A percentile compares a stretch with the other conserved stretches of the same genome.
phyloP scores from a whole-genome alignment of 306 rosid species.

The Fragaria vesca region DNA sequence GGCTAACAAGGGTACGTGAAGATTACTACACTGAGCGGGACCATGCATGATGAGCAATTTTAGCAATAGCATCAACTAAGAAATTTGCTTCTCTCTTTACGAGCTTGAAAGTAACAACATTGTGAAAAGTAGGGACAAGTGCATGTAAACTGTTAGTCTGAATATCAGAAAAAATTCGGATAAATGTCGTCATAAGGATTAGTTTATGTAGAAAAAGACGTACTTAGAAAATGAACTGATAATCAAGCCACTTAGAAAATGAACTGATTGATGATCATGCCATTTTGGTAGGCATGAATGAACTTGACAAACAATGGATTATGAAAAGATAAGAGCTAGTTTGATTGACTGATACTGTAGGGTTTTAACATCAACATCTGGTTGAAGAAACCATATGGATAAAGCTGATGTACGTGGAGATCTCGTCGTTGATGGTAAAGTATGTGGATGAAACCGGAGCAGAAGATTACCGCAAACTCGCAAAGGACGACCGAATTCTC shows the following conservation, averaged over 20 bases:
- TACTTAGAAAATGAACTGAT: background rate
- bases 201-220: background rate
- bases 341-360: background rate
- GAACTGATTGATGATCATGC: background rate
- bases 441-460: background rate
- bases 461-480: background rate
- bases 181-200: background rate
- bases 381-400: conserved; percentile 5
- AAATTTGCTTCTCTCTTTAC: too few relatives aligned
- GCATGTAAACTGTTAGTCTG: too few relatives aligned
- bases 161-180: background rate
- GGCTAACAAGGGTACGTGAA: too few relatives aligned
- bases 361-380: background rate
- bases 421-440: background rate
- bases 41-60: too few relatives aligned
- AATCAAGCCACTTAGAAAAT: background rate
- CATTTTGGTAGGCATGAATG: background rate
- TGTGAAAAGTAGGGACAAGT: too few relatives aligned
- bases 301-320: background rate
- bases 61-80: too few relatives aligned
- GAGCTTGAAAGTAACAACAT: too few relatives aligned
- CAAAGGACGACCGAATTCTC: background rate
- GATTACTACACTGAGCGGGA: too few relatives aligned
- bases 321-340: background rate
- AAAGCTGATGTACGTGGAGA: conserved; percentile 27